Percentiles rank a stretch among this genome's conserved stretches.
phyloP scores from a whole-genome alignment of 192 early-diverging fungal genomes.

The Obelidium mucronatum region DNA sequence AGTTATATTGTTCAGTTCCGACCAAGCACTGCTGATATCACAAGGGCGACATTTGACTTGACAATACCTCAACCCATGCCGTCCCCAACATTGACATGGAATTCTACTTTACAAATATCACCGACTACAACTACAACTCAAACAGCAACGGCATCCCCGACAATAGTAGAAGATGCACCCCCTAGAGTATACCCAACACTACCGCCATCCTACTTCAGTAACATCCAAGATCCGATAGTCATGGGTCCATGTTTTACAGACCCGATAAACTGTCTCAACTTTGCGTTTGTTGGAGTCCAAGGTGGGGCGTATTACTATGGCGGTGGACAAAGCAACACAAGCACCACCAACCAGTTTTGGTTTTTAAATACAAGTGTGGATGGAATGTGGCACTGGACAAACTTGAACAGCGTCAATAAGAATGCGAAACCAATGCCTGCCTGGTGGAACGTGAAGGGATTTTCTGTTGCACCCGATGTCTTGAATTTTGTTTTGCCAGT shows the following conservation, averaged over 20 bases:
- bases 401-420: neutral
- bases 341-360: slow-evolving; percentile 17
- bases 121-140: neutral
- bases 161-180: neutral
- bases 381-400: slow-evolving; percentile 30
- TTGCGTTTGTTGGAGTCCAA: neutral
- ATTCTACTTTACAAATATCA: neutral
- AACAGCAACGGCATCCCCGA: neutral
- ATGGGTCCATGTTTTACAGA: slow-evolving; percentile 15
- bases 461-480: neutral
- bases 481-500: slow-evolving; percentile 19
- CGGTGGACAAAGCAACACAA: slow-evolving; percentile 15
- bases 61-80: neutral
- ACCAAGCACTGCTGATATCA: neutral
- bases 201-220: neutral
- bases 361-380: slow-evolving; percentile 2
- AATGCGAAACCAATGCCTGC: neutral
- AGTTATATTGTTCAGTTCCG: slow-evolving; percentile 26
- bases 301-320: slow-evolving; percentile 13
- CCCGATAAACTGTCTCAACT: slow-evolving; percentile 15
- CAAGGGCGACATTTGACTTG: neutral
- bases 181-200: neutral
- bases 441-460: slow-evolving; percentile 1
- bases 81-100: neutral
- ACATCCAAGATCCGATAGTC: neutral